A percentile compares a stretch with the other conserved stretches of the same genome.
These are phyloP conservation scores for Galerina sulciceps DNA, from an alignment of 768 basidiomycete genomes.

Conservation along the genomic window DNA sequence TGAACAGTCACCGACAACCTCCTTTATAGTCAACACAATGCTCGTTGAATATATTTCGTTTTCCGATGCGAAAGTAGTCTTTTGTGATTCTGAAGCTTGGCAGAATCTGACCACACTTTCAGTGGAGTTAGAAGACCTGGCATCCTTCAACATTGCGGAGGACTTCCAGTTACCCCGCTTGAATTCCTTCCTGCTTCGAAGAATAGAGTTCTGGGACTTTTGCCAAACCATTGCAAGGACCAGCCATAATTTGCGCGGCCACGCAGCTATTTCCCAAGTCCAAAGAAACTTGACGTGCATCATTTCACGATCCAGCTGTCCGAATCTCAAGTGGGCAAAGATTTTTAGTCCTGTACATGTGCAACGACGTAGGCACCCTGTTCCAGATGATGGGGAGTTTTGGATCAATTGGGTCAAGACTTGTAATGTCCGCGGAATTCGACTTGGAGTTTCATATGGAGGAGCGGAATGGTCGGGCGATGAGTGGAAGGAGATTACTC, in stretches of 20 bases:
- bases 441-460: constrained; percentile 21
- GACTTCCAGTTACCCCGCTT: constrained; percentile 2
- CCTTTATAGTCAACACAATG: neutral
- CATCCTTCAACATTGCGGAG: neutral
- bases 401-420: constrained; percentile 10
- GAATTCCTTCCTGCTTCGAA: constrained; percentile 16
- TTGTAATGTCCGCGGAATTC: constrained; percentile 10
- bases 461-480: constrained; percentile 17
- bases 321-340: constrained; percentile 9
- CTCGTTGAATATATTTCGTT: constrained; percentile 16
- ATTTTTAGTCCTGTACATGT: constrained; percentile 7
- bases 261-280: neutral
- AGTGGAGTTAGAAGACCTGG: constrained; percentile 10
- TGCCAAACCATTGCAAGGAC: neutral
- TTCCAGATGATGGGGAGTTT: constrained; percentile 3
- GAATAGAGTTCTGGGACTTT: neutral
- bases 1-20: neutral
- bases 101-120: constrained; percentile 17
- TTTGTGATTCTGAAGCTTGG: constrained; percentile 3
- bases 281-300: constrained; percentile 10
- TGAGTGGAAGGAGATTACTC: constrained; percentile 11
- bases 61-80: neutral
- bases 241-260: neutral
- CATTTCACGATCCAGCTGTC: constrained; percentile 11
- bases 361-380: neutral